Percentiles rank a stretch among this genome's conserved stretches.
Conservation (phyloP, 1,139 yeast genomes). For the Pichia sp. region DNA sequence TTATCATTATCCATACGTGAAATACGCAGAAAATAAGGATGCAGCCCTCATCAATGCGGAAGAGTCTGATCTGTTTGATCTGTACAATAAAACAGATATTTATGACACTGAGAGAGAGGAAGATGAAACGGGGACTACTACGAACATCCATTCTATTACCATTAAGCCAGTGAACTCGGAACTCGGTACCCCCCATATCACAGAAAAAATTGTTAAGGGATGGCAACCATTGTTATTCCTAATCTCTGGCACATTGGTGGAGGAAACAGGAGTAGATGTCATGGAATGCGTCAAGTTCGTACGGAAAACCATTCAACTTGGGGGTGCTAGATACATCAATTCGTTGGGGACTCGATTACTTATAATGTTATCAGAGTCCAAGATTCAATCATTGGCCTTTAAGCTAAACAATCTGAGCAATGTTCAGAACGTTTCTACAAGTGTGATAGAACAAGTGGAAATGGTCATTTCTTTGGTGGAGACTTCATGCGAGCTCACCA, state of each 20-base stretch:
- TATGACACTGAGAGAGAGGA: too few relatives aligned
- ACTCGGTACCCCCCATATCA: too few relatives aligned
- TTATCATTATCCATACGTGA: conserved; percentile 6
- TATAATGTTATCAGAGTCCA: conserved; percentile 56
- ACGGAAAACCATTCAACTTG: conserved; percentile 52
- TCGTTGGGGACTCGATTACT: conserved; percentile 67
- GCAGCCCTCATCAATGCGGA: not conserved
- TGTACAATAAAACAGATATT: too few relatives aligned
- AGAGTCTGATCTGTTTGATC: conserved; percentile 4
- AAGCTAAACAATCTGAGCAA: conserved; percentile 40
- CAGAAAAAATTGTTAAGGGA: too few relatives aligned
- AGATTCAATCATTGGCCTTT: conserved; percentile 29
- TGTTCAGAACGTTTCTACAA: conserved; percentile 37
- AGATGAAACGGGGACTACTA: not conserved
- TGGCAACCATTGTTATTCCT: conserved; percentile 7
- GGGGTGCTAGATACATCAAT: conserved; percentile 52
- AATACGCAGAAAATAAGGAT: conserved; percentile 4
- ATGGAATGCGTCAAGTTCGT: conserved; percentile 73
- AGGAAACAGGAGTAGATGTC: conserved; percentile 48
- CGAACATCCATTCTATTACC: not conserved
- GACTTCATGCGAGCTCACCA: conserved; percentile 7
- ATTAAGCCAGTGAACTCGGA: not conserved
- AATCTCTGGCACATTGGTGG: conserved; percentile 2
- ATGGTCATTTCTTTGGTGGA: conserved; percentile 4
- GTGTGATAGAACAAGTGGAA: conserved; percentile 26